Evolutionary conservation across 352 stramenopile species (phyloP), one percentile per base, ranked within the genome.

Genomic region (Pythium phragmiticola): DNA sequence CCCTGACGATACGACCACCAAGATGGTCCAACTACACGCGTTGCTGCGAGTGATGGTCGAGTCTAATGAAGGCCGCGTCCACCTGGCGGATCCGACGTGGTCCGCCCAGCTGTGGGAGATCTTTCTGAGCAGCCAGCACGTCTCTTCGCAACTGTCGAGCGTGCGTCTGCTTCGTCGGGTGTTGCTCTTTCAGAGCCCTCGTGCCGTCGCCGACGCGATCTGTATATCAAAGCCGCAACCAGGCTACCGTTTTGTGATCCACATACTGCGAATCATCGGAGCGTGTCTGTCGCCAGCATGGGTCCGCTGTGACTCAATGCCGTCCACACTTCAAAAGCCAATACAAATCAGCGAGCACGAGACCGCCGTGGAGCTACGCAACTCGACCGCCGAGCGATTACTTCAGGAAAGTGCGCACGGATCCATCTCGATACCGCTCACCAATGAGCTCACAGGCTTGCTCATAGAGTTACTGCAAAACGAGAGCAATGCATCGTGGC

Each of bases 31-130:
- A 21, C 59, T 72, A 12, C 65, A 72, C 30, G 33, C 65, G 2
- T 5, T 72, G 37, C 7, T 72, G 19, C 66, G 48, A 5, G 60
- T 68, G 1, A 36, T 72, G 30, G 36, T 57, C 11, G 60, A 62
- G 14, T 73, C 66, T 7, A 52, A 54, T 28, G 66, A 73, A 62
- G 66, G 66, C 5, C 60, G 43, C 12, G 43, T 60, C 12, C 61
- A 73, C 19, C 46, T 73, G 0, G 26, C 41, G 1, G 60, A 69
- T 12, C 30, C 57, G 11, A 60, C 56, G 2, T 73, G 66, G 66
- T 56, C 52, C 3, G n/a, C 2, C 14, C 61, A 69, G 7, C 61
- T 73, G 3, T 69, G 57, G 66, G 56, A 65, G 1, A 50, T 51
- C 3, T 56, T 68, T n/a, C 45, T 68, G 49, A 26, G 1, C 5